These are phyloP conservation scores for Magnolia officinalis DNA, from an alignment of 164 flowering plant genomes.

Conservation along the genomic window DNA sequence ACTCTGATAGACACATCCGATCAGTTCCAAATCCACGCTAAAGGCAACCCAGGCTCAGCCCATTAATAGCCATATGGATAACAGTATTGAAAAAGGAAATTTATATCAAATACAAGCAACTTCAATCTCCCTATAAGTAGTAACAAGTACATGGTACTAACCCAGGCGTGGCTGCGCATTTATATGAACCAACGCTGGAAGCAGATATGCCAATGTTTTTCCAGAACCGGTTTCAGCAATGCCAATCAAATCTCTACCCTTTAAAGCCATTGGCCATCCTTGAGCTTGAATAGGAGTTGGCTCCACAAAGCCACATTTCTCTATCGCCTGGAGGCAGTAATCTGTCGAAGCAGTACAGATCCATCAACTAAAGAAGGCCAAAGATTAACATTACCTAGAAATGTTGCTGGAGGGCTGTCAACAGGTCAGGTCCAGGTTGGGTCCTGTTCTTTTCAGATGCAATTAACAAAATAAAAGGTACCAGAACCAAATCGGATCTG, in stretches of 20 bases:
- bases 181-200: constrained; percentile 89
- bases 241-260: constrained; percentile 91
- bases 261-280: constrained; percentile 99
- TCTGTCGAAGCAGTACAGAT: constrained; percentile 32
- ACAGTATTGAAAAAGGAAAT: neutral
- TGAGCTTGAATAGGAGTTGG: constrained; percentile 98
- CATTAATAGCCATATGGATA: neutral
- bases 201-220: constrained; percentile 85
- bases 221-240: constrained; percentile 99
- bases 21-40: neutral
- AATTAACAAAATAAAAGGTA: too few species aligned
- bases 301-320: constrained; percentile 80
- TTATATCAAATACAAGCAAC: neutral
- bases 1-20: neutral
- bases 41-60: neutral
- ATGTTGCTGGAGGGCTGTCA: too few species aligned
- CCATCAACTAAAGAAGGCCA: constrained; percentile 5
- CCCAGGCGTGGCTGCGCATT: constrained; percentile 90
- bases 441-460: too few species aligned
- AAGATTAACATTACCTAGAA: too few species aligned
- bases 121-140: neutral
- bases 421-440: too few species aligned
- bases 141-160: constrained; percentile 25
- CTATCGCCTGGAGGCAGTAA: constrained; percentile 77
- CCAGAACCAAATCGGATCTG: too few species aligned